Conservation (phyloP, 2,329 filamentous ascomycete species). For the Balansia obtecta region DNA sequence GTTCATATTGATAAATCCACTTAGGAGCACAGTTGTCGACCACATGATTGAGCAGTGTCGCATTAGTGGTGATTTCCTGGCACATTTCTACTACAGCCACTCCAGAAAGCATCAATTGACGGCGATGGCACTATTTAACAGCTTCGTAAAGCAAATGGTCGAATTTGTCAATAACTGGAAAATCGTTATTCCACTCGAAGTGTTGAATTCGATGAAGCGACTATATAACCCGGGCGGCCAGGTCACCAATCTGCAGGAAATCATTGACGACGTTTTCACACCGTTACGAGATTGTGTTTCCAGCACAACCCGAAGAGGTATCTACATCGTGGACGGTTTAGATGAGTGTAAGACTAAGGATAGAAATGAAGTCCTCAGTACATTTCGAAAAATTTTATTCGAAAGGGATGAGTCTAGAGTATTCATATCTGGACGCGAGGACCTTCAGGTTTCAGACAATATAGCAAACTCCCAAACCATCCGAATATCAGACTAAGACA, state of each 20-base stretch:
- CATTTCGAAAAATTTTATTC: background rate
- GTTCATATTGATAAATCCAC: background rate
- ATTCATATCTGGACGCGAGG: conserved; percentile 1
- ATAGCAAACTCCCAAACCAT: background rate
- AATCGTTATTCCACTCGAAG: background rate
- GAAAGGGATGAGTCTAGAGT: background rate
- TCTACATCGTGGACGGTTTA: background rate
- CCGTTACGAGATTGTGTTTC: background rate
- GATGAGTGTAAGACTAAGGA: background rate
- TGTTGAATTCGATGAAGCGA: background rate
- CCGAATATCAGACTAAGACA: background rate
- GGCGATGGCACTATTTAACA: background rate
- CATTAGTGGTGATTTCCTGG: background rate
- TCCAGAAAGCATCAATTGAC: background rate
- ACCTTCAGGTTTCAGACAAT: background rate
- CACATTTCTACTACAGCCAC: background rate
- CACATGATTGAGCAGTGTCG: background rate
- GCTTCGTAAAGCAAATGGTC: conserved; percentile 1
- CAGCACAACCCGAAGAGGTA: background rate
- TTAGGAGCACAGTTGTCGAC: background rate
- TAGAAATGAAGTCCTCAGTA: background rate
- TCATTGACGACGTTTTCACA: background rate
- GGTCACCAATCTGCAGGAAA: background rate
- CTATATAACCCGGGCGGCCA: background rate
- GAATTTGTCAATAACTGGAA: background rate